These are phyloP conservation scores for Misopates orontium DNA, from an alignment of 257 asterid genomes.

Conservation along the genomic window DNA sequence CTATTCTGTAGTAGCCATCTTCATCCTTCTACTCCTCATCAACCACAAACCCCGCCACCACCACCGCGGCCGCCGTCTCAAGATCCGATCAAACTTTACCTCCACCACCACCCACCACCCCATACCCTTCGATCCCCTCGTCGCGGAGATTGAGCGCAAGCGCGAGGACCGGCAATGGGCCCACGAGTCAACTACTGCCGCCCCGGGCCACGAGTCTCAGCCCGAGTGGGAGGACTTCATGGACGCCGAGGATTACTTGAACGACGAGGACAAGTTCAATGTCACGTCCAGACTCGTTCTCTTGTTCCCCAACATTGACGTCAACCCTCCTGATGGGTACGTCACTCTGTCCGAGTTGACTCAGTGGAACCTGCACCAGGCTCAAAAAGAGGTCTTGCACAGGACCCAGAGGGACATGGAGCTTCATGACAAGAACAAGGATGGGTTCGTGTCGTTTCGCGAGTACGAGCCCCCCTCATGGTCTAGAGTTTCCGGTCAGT, in stretches of 20 bases:
- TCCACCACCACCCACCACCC: slow-evolving; percentile 39
- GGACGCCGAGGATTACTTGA: slow-evolving; percentile 89
- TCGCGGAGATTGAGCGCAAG: slow-evolving; percentile 77
- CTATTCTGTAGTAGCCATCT: slow-evolving; percentile 64
- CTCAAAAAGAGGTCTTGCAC: slow-evolving; percentile 75
- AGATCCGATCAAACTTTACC: slow-evolving; percentile 82
- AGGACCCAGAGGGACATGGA: slow-evolving; percentile 87
- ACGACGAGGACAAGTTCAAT: slow-evolving; percentile 84
- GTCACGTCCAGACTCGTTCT: slow-evolving; percentile 71
- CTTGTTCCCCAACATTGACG: slow-evolving; percentile 85
- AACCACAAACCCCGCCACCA: slow-evolving; percentile 48
- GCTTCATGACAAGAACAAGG: slow-evolving; percentile 81
- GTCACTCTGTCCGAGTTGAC: slow-evolving; percentile 73
- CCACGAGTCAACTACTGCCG: slow-evolving; percentile 53
- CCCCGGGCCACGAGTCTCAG: slow-evolving; percentile 60
- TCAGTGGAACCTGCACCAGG: slow-evolving; percentile 76
- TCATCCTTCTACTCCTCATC: slow-evolving; percentile 59
- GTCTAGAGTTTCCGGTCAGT: slow-evolving; percentile 62
- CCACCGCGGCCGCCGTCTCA: slow-evolving; percentile 84
- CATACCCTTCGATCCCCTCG: slow-evolving; percentile 77
- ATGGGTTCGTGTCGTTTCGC: slow-evolving; percentile 69
- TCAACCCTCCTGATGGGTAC: slow-evolving; percentile 70
- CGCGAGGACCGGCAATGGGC: slow-evolving; percentile 88
- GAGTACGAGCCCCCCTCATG: slow-evolving; percentile 97
- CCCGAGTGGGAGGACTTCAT: slow-evolving; percentile 96